Percentiles rank a stretch among this genome's conserved stretches.
Conservation (phyloP, 2,329 filamentous ascomycete species). For the Beauveria pseudobassiana region DNA sequence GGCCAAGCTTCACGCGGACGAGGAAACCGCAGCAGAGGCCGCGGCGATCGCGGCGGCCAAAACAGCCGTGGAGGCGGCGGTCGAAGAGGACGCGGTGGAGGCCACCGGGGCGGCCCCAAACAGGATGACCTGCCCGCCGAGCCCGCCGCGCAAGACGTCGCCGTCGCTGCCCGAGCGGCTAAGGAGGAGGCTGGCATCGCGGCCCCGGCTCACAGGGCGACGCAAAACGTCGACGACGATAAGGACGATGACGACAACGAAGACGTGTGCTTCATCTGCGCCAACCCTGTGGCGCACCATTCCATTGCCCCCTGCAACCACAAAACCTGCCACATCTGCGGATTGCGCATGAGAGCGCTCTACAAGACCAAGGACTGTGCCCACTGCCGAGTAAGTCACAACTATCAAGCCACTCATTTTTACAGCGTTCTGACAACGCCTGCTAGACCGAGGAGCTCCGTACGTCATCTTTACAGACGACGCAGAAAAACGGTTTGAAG, state of each 20-base stretch:
- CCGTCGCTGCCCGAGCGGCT: slow-evolving; percentile 22
- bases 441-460: slow-evolving; percentile 54
- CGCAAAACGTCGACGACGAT: slow-evolving; percentile 32
- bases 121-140: slow-evolving; percentile 22
- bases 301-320: slow-evolving; percentile 93
- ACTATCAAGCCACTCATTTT: background rate
- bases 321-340: slow-evolving; percentile 92
- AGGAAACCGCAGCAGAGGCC: slow-evolving; percentile 6
- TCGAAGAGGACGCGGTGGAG: slow-evolving; percentile 28
- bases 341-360: slow-evolving; percentile 79
- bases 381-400: slow-evolving; percentile 72
- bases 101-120: slow-evolving; percentile 10
- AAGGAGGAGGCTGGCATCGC: slow-evolving; percentile 25
- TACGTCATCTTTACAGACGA: slow-evolving; percentile 93
- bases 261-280: slow-evolving; percentile 96
- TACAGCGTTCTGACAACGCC: background rate
- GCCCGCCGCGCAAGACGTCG: slow-evolving; percentile 25
- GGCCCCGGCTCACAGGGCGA: slow-evolving; percentile 17
- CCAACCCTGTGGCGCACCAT: slow-evolving; percentile 79
- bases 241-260: slow-evolving; percentile 45
- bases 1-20: slow-evolving; percentile 4
- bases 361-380: slow-evolving; percentile 96
- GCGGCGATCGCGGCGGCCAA: slow-evolving; percentile 4
- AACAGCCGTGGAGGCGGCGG: slow-evolving; percentile 20
- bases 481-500: slow-evolving; percentile 70